Percentiles rank a stretch among this genome's conserved stretches.
These are phyloP conservation scores for Trematosphaeria pertusa DNA, from an alignment of 2,329 filamentous ascomycete species.

Conservation along the genomic window DNA sequence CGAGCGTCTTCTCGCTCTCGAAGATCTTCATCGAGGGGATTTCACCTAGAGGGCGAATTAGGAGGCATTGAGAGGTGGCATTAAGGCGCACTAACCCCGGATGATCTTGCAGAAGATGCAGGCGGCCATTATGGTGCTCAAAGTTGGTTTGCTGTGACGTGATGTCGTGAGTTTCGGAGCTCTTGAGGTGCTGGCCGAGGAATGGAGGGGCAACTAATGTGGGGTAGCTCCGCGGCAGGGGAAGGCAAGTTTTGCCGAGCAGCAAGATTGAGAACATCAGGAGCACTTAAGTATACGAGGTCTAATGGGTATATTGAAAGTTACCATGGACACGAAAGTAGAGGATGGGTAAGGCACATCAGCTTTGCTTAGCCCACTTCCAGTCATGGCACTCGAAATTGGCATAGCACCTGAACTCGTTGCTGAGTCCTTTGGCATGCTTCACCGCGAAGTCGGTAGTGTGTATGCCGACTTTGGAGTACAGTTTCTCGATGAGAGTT, in stretches of 20 bases:
- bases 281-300: too few relatives aligned
- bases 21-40: conserved; percentile 97
- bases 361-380: conserved; percentile 46
- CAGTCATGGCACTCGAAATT: conserved; percentile 71
- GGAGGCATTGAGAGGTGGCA: conserved; percentile 7
- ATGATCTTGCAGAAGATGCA: conserved; percentile 99
- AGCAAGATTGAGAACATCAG: too few relatives aligned
- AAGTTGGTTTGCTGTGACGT: conserved; percentile 27
- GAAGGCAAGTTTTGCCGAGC: conserved; percentile 4
- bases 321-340: too few relatives aligned
- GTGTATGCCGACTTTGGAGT: conserved; percentile 65
- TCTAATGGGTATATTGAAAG: too few relatives aligned
- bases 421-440: conserved; percentile 77
- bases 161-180: conserved; percentile 18
- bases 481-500: conserved; percentile 68
- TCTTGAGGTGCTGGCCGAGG: too few relatives aligned
- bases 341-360: too few relatives aligned
- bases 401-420: conserved; percentile 81
- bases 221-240: not conserved
- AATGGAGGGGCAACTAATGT: too few relatives aligned
- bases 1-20: conserved; percentile 90
- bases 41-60: conserved; percentile 67
- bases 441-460: conserved; percentile 73
- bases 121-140: conserved; percentile 61
- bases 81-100: conserved; percentile 67